phyloP scores from a whole-genome alignment of 306 rosid species.

The Vigna reflexopilosa region DNA sequence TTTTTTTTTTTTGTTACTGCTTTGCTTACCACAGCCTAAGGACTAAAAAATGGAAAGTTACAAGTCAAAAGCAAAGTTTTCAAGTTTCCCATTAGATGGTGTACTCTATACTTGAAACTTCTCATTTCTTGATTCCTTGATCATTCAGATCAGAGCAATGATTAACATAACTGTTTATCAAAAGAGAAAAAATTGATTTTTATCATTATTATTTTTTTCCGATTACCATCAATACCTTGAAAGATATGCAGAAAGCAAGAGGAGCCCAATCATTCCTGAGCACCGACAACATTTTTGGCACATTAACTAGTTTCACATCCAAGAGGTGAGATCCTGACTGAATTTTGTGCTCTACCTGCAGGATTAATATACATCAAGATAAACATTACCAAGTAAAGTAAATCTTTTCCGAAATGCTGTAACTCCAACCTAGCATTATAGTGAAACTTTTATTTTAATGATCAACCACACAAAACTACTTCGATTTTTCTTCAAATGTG shows the following conservation, averaged over 20 bases:
- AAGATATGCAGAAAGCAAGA: constrained; percentile 80
- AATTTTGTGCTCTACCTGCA: constrained; percentile 92
- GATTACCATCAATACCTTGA: constrained; percentile 68
- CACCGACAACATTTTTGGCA: constrained; percentile 88
- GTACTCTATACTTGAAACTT: not conserved
- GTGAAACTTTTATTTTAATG: constrained; percentile 8
- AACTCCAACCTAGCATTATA: constrained; percentile 17
- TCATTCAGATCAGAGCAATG: not conserved
- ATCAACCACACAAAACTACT: not conserved
- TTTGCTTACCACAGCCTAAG: not conserved
- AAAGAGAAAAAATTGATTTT: constrained; percentile 1
- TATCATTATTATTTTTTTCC: not conserved
- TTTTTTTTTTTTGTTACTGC: not conserved
- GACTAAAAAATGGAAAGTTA: not conserved
- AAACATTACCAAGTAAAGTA: constrained; percentile 21
- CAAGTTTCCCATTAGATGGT: not conserved
- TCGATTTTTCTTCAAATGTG: not conserved
- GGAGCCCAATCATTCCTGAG: constrained; percentile 87
- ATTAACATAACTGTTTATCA: not conserved
- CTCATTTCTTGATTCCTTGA: not conserved
- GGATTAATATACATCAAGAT: constrained; percentile 30
- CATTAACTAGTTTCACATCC: constrained; percentile 86
- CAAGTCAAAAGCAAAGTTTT: constrained; percentile 6
- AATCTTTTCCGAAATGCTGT: not conserved
- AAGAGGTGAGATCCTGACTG: constrained; percentile 88